phyloP scores from a whole-genome alignment of 345 rosid species.

The Brassica napus region Da-Ae NC_063437.1:6185001-6185500 shows the following conservation, averaged over 20 bases:
- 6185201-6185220: constrained; percentile 39
- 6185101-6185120: not conserved
- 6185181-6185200: constrained; percentile 28
- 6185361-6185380: not conserved
- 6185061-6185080: not conserved
- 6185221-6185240: constrained; percentile 75
- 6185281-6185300: constrained; percentile 90
- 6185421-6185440: constrained; percentile 9
- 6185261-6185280: constrained; percentile 73
- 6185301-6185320: constrained; percentile 83
- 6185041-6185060: not conserved
- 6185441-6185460: constrained; percentile 75
- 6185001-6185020: not conserved
- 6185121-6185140: not conserved
- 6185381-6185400: not conserved
- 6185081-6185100: not conserved
- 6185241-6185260: constrained; percentile 76
- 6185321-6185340: constrained; percentile 63
- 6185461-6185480: constrained; percentile 95
- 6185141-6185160: constrained; percentile 14
- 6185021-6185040: not conserved
- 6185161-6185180: not conserved
- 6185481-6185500: constrained; percentile 87
- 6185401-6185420: constrained; percentile 3
- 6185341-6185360: constrained; percentile 37